Base-by-base conservation (phyloP, 2,329 filamentous ascomycete species). In the Fusarium sp. region DNA sequence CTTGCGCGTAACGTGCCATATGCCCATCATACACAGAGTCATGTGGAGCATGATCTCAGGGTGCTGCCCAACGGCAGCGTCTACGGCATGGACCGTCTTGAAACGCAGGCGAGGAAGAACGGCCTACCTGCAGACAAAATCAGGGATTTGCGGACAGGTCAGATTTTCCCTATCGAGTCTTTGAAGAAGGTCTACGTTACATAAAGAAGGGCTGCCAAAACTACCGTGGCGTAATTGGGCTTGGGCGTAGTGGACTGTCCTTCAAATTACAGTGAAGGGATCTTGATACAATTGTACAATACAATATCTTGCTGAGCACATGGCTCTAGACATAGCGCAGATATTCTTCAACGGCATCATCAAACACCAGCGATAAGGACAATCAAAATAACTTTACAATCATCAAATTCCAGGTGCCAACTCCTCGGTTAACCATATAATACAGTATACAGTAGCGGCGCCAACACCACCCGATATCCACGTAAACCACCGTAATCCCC, bases 111-210 rank as follows among this genome's bases (percentile, higher is more conserved):
- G 57, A 87, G 88, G 75, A 97, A 97, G 81, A 84, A 93, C 0
- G 92, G 92, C 1, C 83, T 96, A 41, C 82, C 84, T 23, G 76
- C 84, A 8, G 90, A 87, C 7, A 85, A 85, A 74, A 85, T 97
- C 15, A 92, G 92, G 77, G 95, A 98, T 81, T 87, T 94, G 20
- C 89, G 90, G 18, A 94, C 91, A 1, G 90, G 91, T 0, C 87
- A 92, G 51, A 81, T 91, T 12, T 96, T 86, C 74, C 79, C 83
- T 1, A 81, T 84, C 54, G 83, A 84, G 3, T 83, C 88, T 57
- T 81, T 96, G 61, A 92, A 92, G 83, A 97, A 97, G 83, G 94
- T 98, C 23, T 99, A 91, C 77, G 97, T 98, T 62, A 93, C 93
- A 55, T 97, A 81, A 61, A 26, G 7, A 40, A 8, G 13, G 8